A percentile compares a stretch with the other conserved stretches of the same genome.
phyloP scores from a whole-genome alignment of 2,329 filamentous ascomycete species.

The Gnomoniopsis sp. region DNA sequence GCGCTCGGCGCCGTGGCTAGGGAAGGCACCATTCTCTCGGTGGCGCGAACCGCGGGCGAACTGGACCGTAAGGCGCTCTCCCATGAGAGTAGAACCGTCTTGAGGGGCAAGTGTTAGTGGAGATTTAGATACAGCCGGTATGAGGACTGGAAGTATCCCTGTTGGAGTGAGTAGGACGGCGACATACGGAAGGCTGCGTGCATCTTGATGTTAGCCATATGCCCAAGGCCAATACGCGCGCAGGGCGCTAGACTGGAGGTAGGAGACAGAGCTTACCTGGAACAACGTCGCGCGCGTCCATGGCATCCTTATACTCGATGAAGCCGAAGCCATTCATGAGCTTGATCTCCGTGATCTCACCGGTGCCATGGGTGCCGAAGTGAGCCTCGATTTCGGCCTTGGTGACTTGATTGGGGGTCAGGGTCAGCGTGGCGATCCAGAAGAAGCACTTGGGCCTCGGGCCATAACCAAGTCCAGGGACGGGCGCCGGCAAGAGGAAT shows the following conservation, averaged over 20 bases:
- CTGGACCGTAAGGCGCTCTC: conserved; percentile 94
- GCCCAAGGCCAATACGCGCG: conserved; percentile 17
- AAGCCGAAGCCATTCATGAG: conserved; percentile 99
- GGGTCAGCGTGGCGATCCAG: conserved; percentile 8
- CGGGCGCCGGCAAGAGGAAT: conserved; percentile 4
- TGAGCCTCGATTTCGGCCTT: conserved; percentile 96
- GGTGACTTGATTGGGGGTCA: conserved; percentile 64
- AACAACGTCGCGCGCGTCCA: conserved; percentile 97
- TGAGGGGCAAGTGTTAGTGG: conserved; percentile 37
- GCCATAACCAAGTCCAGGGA: conserved; percentile 16
- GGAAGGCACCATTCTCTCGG: conserved; percentile 44
- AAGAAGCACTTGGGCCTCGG: not conserved
- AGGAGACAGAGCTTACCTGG: conserved; percentile 65
- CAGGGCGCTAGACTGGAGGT: conserved; percentile 19
- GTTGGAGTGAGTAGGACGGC: conserved; percentile 29
- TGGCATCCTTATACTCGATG: conserved; percentile 97
- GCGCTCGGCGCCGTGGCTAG: conserved; percentile 47
- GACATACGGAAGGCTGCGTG: conserved; percentile 59
- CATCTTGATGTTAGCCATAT: conserved; percentile 25
- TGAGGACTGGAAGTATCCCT: conserved; percentile 27
- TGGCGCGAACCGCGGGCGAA: conserved; percentile 84
- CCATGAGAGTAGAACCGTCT: conserved; percentile 99
- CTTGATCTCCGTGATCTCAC: conserved; percentile 98
- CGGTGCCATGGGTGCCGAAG: conserved; percentile 92
- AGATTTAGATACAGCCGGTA: conserved; percentile 23